Base-by-base conservation (phyloP, 768 basidiomycete species). In the Xerocomus potaroensis region DNA sequence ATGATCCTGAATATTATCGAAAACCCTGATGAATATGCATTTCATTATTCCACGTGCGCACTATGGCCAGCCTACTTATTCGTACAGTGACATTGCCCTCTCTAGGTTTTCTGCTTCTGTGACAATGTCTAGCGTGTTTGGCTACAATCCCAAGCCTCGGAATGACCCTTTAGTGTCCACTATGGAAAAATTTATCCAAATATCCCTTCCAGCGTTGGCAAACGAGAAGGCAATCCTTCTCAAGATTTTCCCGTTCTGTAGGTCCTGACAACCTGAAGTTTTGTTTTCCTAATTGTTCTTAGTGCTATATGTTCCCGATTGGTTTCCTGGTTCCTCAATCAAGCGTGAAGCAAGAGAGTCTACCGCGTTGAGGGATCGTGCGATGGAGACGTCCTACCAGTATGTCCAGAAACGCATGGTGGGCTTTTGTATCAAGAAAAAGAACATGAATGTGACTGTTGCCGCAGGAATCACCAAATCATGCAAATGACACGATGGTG, bases 261-360 rank as follows among this genome's bases (percentile, higher is more conserved):
- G 50, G 57, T 37, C 1, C 10, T 27, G 26, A n/a, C n/a, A n/a
- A n/a, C n/a, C n/a, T n/a, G n/a, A n/a, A n/a, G n/a, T n/a, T n/a
- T n/a, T n/a, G n/a, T n/a, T n/a, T n/a, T n/a, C n/a, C n/a, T n/a
- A n/a, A n/a, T n/a, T n/a, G n/a, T n/a, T n/a, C n/a, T n/a, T n/a
- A 54, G 57, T 58, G 21, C 32, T 32, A 10, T 12, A 32, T 32
- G 9, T 49, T 8, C 49, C 50, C 54, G 65, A 57, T n/a, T 74
- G 72, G 71, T 50, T 71, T 40, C 72, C 74, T 8, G 69, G 70
- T 3, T 68, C 70, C 7, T 48, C 47, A 6, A 63, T 72, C 51
- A 68, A 70, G 53, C 58, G 57, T 27, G 56, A 62, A 16, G 72
- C 70, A 14, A 44, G 6, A 21, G 23, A 19, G 1, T 52, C 48